Percentiles rank a stretch among this genome's conserved stretches.
phyloP scores from a whole-genome alignment of 2,329 filamentous ascomycete species.

The Rachicladosporium sp. region DNA sequence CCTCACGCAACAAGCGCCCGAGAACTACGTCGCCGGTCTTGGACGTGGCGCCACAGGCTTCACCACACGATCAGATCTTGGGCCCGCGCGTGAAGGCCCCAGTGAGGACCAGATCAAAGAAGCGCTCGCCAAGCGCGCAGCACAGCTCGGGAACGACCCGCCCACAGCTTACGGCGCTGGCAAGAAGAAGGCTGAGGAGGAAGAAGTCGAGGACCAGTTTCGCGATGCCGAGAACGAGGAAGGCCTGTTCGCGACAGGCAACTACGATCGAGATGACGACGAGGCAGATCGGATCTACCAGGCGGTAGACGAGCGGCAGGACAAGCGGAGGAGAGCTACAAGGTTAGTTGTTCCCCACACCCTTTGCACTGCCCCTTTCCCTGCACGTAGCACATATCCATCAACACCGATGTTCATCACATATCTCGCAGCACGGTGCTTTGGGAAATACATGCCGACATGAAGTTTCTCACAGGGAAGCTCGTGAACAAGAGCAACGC shows the following conservation, averaged over 20 bases:
- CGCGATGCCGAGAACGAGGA: conserved; percentile 97
- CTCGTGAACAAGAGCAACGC: conserved; percentile 76
- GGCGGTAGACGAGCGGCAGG: conserved; percentile 95
- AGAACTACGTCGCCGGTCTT: conserved; percentile 73
- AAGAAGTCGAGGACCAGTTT: conserved; percentile 68
- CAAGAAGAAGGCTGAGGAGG: conserved; percentile 59
- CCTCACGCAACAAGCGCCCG: conserved; percentile 60
- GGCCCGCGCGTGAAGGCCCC: conserved; percentile 86
- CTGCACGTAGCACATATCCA: conserved; percentile 11
- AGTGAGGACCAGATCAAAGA: conserved; percentile 98
- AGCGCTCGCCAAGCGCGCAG: conserved; percentile 84
- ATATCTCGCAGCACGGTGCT: conserved; percentile 34
- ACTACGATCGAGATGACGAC: conserved; percentile 95
- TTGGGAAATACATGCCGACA: conserved; percentile 70
- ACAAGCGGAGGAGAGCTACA: conserved; percentile 70
- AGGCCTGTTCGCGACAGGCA: conserved; percentile 84
- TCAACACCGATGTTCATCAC: conserved; percentile 19
- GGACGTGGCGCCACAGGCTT: conserved; percentile 97
- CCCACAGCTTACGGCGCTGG: conserved; percentile 60
- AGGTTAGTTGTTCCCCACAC: conserved; percentile 51
- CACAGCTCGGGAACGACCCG: conserved; percentile 60
- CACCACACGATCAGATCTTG: conserved; percentile 91
- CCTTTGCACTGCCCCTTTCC: conserved; percentile 9
- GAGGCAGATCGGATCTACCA: conserved; percentile 95
- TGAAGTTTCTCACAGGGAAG: conserved; percentile 63